Percentiles rank a stretch among this genome's conserved stretches.
Evolutionary conservation across 768 basidiomycete species (phyloP).

Genomic region (Leccinum variicolor): DNA sequence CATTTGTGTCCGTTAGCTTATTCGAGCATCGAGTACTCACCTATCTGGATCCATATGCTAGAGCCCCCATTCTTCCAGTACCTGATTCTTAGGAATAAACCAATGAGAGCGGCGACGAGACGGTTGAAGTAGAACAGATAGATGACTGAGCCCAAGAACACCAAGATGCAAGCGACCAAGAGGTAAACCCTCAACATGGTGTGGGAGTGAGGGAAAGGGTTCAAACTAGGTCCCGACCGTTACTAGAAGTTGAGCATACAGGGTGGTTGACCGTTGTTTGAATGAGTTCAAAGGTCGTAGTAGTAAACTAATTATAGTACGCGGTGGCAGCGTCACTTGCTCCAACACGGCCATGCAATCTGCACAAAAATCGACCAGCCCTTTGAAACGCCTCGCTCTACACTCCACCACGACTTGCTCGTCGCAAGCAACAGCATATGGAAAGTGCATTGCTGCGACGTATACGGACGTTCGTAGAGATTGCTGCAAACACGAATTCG

Average conservation of each 20-base stretch:
- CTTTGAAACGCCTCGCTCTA: conserved; percentile 62
- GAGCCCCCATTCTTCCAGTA: conserved; percentile 77
- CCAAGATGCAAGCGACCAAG: conserved; percentile 60
- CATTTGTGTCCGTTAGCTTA: background rate
- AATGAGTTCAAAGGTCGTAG: background rate
- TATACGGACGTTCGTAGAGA: conserved; percentile 86
- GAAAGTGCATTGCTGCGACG: conserved; percentile 78
- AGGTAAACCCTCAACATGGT: conserved; percentile 59
- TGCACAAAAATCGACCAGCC: conserved; percentile 34
- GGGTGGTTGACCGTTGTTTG: background rate
- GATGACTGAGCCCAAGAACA: conserved; percentile 52
- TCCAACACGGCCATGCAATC: conserved; percentile 15
- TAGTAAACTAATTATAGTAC: background rate
- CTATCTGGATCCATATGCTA: conserved; percentile 84
- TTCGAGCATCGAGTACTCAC: conserved; percentile 36
- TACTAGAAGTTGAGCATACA: conserved; percentile 8
- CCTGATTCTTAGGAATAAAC: conserved; percentile 60
- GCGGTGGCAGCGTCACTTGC: background rate
- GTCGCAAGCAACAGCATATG: conserved; percentile 73
- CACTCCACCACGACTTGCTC: conserved; percentile 73
- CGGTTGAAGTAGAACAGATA: conserved; percentile 94
- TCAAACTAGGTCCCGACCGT: background rate
- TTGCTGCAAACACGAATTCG: conserved; percentile 82
- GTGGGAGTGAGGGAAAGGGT: background rate
- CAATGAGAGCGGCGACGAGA: conserved; percentile 66